Base-by-base conservation (phyloP, 208 protist genomes). In the Herpetomonas samuelpessoai region DNA sequence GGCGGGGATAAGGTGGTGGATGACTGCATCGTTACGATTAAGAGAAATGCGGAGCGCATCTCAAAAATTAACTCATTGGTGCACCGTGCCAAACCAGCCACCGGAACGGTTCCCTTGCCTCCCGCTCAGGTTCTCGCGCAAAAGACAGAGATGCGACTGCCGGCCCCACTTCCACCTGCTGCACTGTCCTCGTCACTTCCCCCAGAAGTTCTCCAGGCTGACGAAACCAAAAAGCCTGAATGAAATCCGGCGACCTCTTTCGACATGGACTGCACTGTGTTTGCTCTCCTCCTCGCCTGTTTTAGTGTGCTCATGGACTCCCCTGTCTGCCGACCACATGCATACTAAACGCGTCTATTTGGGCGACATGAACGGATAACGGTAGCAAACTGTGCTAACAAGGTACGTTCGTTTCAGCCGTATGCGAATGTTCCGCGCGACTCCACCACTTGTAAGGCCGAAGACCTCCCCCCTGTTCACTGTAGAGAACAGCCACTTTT, bases 31-130 rank as follows among this genome's bases (percentile, higher is more conserved):
- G 35, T 44, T 27, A 65, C 47, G 6, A 28, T 84, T 1, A 58
- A 60, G 19, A 68, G 65, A 52, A 89, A 83, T 57, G 48, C 30
- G 12, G 74, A 89, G 41, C 66, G 74, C 1, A 56, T 83, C 26
- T 68, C 29, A 25, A 80, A 63, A 48, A 79, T 89, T 19, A 87
- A 92, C 44, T 78, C 80, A 3, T 38, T 92, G 19, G 81, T 88
- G 24, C 72, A 86, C 25, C 68, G 69, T 18, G 73, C 62, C 18
- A 82, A 86, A 49, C 56, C 68, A 3, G 39, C 65, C 16, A 26
- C 45, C 6, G 57, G 58, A 2, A 49, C 59, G 28, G 29, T 66
- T 0, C 22, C 52, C 10, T 61, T 88, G 0, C 76, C 76, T 10
- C 26, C 68, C 0, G 44, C 65, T 25, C 64, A 73, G 24, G 47